Evolutionary conservation across 163 green algal genomes (phyloP), one percentile per base, ranked within the genome.

Genomic region (Scenedesmus sp.): DNA sequence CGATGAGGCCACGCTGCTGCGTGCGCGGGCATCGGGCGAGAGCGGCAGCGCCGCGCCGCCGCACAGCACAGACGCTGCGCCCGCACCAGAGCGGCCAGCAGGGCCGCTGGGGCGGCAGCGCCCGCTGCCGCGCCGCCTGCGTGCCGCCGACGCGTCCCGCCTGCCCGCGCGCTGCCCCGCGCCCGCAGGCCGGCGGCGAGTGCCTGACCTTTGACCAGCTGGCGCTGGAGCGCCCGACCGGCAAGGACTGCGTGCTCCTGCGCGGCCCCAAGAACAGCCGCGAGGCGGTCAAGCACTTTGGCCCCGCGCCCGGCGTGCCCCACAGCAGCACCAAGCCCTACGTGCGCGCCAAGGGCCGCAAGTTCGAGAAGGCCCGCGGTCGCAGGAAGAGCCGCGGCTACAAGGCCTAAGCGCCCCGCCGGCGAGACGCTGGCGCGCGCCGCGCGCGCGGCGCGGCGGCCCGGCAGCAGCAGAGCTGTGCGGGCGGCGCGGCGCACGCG

Each of bases 181-280:
- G 39, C 28, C 51, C 10, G 70, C 89, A 96, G 91, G 94, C 94
- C 50, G 97, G 97, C 71, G 97, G 97, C 72, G 94, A 99, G 95
- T 94, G 90, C 87, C 77, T 99, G 82, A 99, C 97, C 22, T 98
- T 99, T 78, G 97, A 99, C 85, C 95, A 99, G 95, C 94, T 99
- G 75, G 97, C 97, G 9, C 91, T 99, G 67, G 73, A 91, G 42
- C 87, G 89, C 29, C 97, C 97, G 13, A 99, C 93, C 18, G 97
- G 97, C 80, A 87, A 93, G 81, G 92, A 96, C 91, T 96, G 87
- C 79, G 83, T 98, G 33, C 89, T 99, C 85, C 90, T 99, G 74
- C 94, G 96, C 67, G 97, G 97, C 76, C 92, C 91, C 72, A 99
- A 98, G 92, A 98, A 94, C 85, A 83, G 87, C 47, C 94, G 97